Evolutionary conservation across 164 flowering plant genomes (phyloP).

Genomic region (Nymphaea thermarum): DNA sequence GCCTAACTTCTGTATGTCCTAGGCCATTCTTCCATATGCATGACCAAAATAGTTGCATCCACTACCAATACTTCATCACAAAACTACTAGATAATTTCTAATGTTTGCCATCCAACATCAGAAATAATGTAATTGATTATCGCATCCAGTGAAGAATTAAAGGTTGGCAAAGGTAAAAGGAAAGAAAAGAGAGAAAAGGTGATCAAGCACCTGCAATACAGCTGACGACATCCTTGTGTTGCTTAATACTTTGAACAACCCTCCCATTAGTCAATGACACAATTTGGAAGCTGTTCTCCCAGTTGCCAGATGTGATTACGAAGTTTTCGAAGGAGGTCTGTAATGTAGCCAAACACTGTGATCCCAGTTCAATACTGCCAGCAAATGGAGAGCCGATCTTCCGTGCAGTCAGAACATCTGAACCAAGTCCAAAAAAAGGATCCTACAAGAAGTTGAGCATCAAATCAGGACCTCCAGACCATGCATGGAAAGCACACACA

Average conservation of each 20-base stretch:
- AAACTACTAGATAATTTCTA: too few species aligned
- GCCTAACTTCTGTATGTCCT: too few species aligned
- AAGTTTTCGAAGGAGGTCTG: slow-evolving; percentile 72
- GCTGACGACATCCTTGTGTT: slow-evolving; percentile 93
- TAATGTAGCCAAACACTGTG: slow-evolving; percentile 73
- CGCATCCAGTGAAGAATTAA: too few species aligned
- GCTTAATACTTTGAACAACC: slow-evolving; percentile 84
- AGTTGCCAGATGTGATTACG: slow-evolving; percentile 80
- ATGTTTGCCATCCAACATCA: too few species aligned
- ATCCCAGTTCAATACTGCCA: slow-evolving; percentile 74
- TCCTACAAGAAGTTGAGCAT: slow-evolving; percentile 45
- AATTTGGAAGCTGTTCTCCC: slow-evolving; percentile 97
- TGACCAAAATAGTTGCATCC: too few species aligned
- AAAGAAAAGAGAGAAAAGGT: too few species aligned
- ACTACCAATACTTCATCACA: too few species aligned
- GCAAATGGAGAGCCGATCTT: slow-evolving; percentile 81
- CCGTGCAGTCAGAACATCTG: slow-evolving; percentile 77
- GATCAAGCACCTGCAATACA: slow-evolving; percentile 71
- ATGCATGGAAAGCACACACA: too few species aligned
- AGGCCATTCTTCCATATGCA: too few species aligned
- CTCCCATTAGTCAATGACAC: slow-evolving; percentile 81
- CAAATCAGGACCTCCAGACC: neutral
- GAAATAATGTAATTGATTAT: too few species aligned
- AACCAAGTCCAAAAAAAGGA: slow-evolving; percentile 89
- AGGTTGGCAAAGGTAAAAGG: too few species aligned